A percentile compares a stretch with the other conserved stretches of the same genome.
Conservation (phyloP, 306 rosid species). For the Vicia villosa region DNA sequence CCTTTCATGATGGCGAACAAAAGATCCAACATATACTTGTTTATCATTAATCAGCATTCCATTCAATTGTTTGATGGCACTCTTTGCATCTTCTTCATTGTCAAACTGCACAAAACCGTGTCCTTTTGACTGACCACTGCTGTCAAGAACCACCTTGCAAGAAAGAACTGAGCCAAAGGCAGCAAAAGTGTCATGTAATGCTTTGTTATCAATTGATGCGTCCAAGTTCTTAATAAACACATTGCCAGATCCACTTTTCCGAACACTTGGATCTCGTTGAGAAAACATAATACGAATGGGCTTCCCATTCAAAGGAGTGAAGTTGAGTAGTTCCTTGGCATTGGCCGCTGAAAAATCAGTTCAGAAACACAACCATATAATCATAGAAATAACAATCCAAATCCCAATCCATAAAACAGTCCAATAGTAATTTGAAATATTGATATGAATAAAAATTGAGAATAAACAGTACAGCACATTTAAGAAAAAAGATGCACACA, state of each 20-base stretch:
- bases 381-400: neutral
- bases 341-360: conserved; percentile 53
- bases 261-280: conserved; percentile 76
- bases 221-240: conserved; percentile 83
- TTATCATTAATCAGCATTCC: conserved; percentile 82
- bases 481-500: neutral
- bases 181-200: conserved; percentile 74
- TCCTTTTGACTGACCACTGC: conserved; percentile 73
- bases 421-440: neutral
- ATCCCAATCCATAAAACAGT: neutral
- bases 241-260: conserved; percentile 81
- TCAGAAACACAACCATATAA: neutral
- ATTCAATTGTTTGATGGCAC: conserved; percentile 62
- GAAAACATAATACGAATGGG: conserved; percentile 89
- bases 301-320: conserved; percentile 64
- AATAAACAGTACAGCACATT: neutral
- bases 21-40: conserved; percentile 64
- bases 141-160: conserved; percentile 76
- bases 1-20: conserved; percentile 69
- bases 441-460: neutral
- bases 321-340: conserved; percentile 65
- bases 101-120: conserved; percentile 86
- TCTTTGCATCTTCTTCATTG: conserved; percentile 62
- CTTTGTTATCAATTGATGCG: conserved; percentile 74
- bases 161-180: conserved; percentile 78